Base-by-base conservation (phyloP, 306 rosid species). In the Fragaria nilgerrensis region DNA sequence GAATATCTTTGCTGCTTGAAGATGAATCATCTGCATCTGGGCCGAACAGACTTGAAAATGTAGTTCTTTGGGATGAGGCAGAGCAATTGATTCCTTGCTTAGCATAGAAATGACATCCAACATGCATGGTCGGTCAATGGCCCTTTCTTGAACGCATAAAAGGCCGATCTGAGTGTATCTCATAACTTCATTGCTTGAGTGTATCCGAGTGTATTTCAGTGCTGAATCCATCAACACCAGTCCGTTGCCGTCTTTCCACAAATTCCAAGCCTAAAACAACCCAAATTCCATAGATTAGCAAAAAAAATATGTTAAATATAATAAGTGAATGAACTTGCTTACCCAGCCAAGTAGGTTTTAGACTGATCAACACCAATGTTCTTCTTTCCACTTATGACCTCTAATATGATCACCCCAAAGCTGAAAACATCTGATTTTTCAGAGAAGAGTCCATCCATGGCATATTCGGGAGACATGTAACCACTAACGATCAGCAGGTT, bases 121-220 rank as follows among this genome's bases (percentile, higher is more conserved):
- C 66, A 65, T 50, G 39, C 19, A 52, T 76, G 74, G 74, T 37
- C 74, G 15, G 39, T 76, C 53, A 17, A 48, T 3, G 3, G 79
- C 74, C 36, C 79, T 76, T 76, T 76, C 73, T 76, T 76, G 79
- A 14, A 76, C 79, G 19, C 79, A 76, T 19, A 76, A 41, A 25
- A 76, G 65, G 37, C 73, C 79, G 52, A 76, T 49, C 48, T 66
- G 73, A 48, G 66, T 64, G 62, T 20, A 49, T 23, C 79, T 65
- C 66, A 41, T 23, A 34, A 67, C 74, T 65, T 76, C 79, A 50
- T 17, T 19, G 52, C 49, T 76, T 37, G 74, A 64, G n/a, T 29
- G 32, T 29, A 29, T 29, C 32, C 32, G 32, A 29, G 32, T 29
- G 32, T 29, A 2, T 29, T 29, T 29, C 43, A 49, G 25, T 37